These are phyloP conservation scores for Extremus antarcticus DNA, from an alignment of 495 filamentous ascomycete genomes.

Conservation along the genomic window DNA sequence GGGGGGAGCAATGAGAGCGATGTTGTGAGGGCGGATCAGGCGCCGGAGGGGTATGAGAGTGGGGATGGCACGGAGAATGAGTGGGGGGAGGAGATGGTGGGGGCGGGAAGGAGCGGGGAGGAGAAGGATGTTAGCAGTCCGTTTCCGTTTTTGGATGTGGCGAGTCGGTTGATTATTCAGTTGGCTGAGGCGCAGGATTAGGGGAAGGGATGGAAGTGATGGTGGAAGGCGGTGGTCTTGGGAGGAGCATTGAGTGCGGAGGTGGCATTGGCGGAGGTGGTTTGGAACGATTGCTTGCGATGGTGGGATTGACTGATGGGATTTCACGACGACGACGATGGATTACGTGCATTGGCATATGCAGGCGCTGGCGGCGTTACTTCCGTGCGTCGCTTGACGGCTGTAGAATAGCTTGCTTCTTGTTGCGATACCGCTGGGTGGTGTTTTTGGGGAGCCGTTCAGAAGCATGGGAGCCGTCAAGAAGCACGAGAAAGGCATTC, in stretches of 20 bases:
- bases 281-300: background rate
- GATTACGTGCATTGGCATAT: background rate
- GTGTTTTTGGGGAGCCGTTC: no score
- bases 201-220: background rate
- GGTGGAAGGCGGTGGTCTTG: background rate
- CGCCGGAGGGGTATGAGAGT: constrained; percentile 14
- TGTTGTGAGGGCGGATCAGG: constrained; percentile 1
- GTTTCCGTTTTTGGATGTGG: constrained; percentile 70
- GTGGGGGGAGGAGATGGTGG: constrained; percentile 30
- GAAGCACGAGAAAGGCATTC: no score
- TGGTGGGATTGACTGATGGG: background rate
- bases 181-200: constrained; percentile 49
- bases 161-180: constrained; percentile 62
- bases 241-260: background rate
- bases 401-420: background rate
- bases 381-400: background rate
- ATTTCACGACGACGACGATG: background rate
- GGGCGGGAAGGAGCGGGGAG: constrained; percentile 29
- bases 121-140: constrained; percentile 67
- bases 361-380: background rate
- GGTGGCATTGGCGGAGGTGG: background rate
- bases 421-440: no score
- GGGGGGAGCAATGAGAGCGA: constrained; percentile 5
- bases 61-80: constrained; percentile 24
- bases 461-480: no score